phyloP scores from a whole-genome alignment of 2,329 filamentous ascomycete genomes.

The Epichloe coenophiala region DNA sequence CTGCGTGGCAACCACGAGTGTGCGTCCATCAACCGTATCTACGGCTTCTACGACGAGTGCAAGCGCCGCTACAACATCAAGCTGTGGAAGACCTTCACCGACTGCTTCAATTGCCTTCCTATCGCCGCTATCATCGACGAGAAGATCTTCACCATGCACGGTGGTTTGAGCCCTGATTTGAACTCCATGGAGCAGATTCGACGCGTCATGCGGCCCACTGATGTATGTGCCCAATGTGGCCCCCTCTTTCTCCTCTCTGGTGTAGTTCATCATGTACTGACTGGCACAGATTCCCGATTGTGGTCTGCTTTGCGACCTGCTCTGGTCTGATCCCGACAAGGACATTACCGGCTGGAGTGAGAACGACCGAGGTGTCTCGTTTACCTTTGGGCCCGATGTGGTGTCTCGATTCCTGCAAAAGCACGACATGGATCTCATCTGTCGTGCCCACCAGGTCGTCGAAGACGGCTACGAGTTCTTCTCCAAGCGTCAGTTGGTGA shows the following conservation, averaged over 20 bases:
- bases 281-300: conserved; percentile 78
- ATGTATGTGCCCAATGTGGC: conserved; percentile 52
- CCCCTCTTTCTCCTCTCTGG: conserved; percentile 4
- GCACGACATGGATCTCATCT: conserved; percentile 99
- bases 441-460: conserved; percentile 94
- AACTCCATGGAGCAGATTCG: conserved; percentile 99
- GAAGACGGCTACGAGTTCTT: conserved; percentile 99
- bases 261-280: conserved; percentile 11
- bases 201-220: conserved; percentile 94
- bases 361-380: conserved; percentile 96
- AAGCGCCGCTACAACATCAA: conserved; percentile 99
- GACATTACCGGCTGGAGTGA: conserved; percentile 99
- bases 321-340: conserved; percentile 99
- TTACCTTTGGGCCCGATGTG: conserved; percentile 95
- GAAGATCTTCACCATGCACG: conserved; percentile 99
- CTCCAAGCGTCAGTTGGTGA: conserved; percentile 94
- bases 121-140: conserved; percentile 98
- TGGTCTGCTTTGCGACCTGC: conserved; percentile 87
- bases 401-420: conserved; percentile 96
- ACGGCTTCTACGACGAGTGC: conserved; percentile 99
- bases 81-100: conserved; percentile 98
- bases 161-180: conserved; percentile 87
- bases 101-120: conserved; percentile 98
- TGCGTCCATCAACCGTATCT: conserved; percentile 96
- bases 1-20: conserved; percentile 98